Percentiles rank a stretch among this genome's conserved stretches.
Conservation (phyloP, 192 early-diverging fungal genomes). For the Neocallimastix lanati region DNA sequence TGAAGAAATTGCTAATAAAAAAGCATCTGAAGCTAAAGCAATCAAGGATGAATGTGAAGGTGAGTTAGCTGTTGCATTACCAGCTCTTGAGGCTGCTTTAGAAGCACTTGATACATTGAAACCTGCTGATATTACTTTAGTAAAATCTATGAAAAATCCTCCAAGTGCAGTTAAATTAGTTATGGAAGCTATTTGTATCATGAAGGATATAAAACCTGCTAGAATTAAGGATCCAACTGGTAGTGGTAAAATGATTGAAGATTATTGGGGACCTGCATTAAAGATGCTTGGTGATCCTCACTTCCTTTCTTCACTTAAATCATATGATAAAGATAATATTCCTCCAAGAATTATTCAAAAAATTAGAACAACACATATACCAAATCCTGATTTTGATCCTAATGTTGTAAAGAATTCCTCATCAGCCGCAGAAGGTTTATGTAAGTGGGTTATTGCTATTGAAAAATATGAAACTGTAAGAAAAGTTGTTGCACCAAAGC, state of each 20-base stretch:
- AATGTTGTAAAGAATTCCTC: conserved; percentile 41
- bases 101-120: conserved; percentile 37
- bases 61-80: conserved; percentile 35
- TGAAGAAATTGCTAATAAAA: conserved; percentile 30
- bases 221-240: conserved; percentile 43
- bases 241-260: conserved; percentile 42
- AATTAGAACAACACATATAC: conserved; percentile 31
- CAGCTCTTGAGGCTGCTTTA: conserved; percentile 33
- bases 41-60: conserved; percentile 38
- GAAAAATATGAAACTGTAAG: conserved; percentile 40
- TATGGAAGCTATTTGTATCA: conserved; percentile 46
- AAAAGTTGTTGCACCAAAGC: conserved; percentile 40
- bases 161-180: conserved; percentile 40
- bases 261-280: conserved; percentile 34
- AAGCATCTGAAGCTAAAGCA: conserved; percentile 26
- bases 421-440: conserved; percentile 38
- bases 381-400: conserved; percentile 42
- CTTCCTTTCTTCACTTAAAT: conserved; percentile 29
- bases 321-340: conserved; percentile 44
- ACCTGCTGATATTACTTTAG: conserved; percentile 37
- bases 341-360: conserved; percentile 32
- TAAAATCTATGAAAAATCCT: conserved; percentile 47
- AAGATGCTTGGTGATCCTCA: conserved; percentile 37
- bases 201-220: conserved; percentile 36
- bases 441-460: conserved; percentile 41